Evolutionary conservation across 1,284 basidiomycete species (phyloP).

Genomic region (Neotropicomus parvogracilis): DNA sequence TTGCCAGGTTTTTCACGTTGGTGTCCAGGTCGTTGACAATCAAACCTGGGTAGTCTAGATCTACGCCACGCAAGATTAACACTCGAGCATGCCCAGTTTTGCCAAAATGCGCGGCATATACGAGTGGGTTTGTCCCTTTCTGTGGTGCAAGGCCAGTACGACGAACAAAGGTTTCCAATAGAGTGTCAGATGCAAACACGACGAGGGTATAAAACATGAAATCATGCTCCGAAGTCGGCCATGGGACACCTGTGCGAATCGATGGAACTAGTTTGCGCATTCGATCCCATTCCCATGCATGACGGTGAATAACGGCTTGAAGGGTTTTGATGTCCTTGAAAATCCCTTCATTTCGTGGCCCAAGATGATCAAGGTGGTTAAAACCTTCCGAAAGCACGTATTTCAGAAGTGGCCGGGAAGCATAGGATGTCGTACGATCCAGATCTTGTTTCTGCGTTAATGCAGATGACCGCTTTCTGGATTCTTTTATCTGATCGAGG

Average conservation of each 20-base stretch:
- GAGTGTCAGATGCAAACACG: constrained; percentile 1
- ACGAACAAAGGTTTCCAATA: constrained; percentile 1
- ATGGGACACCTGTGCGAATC: neutral
- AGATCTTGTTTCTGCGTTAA: neutral
- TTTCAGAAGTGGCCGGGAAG: neutral
- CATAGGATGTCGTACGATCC: neutral
- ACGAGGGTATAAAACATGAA: constrained; percentile 9
- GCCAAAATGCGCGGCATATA: constrained; percentile 9
- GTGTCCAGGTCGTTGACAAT: neutral
- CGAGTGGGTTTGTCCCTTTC: constrained; percentile 5
- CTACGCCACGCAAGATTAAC: neutral
- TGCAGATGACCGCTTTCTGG: neutral
- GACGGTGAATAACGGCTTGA: neutral
- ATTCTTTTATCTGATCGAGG: neutral
- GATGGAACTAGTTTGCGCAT: neutral
- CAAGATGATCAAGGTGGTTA: constrained; percentile 6
- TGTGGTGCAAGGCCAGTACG: neutral
- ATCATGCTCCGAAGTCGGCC: constrained; percentile 4
- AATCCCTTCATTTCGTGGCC: neutral
- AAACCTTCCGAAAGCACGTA: constrained; percentile 12
- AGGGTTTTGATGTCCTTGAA: constrained; percentile 1
- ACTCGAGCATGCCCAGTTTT: neutral
- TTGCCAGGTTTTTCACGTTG: no score
- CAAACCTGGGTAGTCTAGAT: neutral
- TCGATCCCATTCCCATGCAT: constrained; percentile 2